Evolutionary conservation across 2,329 filamentous ascomycete species (phyloP), one percentile per base, ranked within the genome.

Genomic region (Pseudocercospora fijiensis): DNA sequence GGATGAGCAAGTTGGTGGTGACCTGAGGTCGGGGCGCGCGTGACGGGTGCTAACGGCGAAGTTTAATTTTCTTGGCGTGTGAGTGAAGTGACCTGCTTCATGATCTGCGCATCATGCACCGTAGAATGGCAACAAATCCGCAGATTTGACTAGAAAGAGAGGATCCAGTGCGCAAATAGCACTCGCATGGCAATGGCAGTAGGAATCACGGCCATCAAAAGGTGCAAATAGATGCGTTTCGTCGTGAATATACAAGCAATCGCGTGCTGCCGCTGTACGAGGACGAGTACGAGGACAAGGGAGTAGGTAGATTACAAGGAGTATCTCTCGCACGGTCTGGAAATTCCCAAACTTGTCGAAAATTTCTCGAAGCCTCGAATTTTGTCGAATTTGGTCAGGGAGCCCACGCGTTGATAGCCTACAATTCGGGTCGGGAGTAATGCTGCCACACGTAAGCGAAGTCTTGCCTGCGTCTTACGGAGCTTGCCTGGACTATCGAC

Each of bases 41-140:
- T 28, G 8, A 53, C 22, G 26, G 11, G 18, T n/a, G 45, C 45
- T n/a, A 49, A 11, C 24, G 49, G 20, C 16, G 24, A 52, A 52
- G 49, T 16, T n/a, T 52, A 78, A 56, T 22, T 56, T 56, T 30
- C 52, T 56, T 56, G 52, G 28, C 52, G 28, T 37, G 52, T 56
- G 26, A 56, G 53, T 56, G 53, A 41, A 56, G 53, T 26, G 6
- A 13, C 4, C n/a, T 22, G 28, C 28, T 22, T 26, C 20, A 20
- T 51, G 45, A 26, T 10, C 8, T 18, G 4, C 1, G 16, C n/a
- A 4, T 56, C 20, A 18, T n/a, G 22, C 49, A 16, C 6, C 10
- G 20, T 24, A 16, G 20, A 49, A 11, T 5, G 4, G 10, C 6
- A 9, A 10, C 13, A 4, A 26, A 26, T 11, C 11, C 4, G 18